Evolutionary conservation across 805 yeast genomes (phyloP), one percentile per base, ranked within the genome.

Genomic region (Yamadazyma phyllophila): DNA sequence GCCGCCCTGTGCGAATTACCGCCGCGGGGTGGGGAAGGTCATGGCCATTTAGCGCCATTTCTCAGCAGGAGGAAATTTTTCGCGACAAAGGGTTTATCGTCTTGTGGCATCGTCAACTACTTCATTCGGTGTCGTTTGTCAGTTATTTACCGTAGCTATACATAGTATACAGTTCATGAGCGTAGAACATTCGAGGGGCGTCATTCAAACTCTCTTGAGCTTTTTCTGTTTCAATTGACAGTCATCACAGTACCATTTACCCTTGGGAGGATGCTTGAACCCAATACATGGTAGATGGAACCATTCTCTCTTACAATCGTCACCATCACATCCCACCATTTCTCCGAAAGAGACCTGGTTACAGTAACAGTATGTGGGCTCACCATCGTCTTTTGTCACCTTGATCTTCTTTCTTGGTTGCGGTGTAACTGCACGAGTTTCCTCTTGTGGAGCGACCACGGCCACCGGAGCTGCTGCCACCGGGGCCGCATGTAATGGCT

Each of bases 291-390:
- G 95, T 54, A 92, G 71, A 70, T 91, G 98, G 68, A 91, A 91
- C 98, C 98, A 91, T 64, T 91, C 98, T 44, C 89, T 74, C 61
- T 83, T 83, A 70, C 98, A 92, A 47, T 83, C 81, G 30, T 88
- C 91, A 10, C 97, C 97, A 60, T 94, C 99, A 68, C 99, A 94
- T 2, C 96, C 99, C 49, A 94, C 97, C 99, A 94, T 94, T 60
- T 94, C 98, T 14, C 99, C 99, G 61, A 87, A 94, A 4, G 97
- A 92, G 0, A 91, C 96, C 62, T 91, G 97, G 62, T 90, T 88
- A 69, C 99, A 94, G 69, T 92, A 91, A 65, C 99, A 94, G 63
- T 92, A 92, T 2, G 90, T 80, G 0, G 96, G 96, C 58, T 91
- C 97, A 44, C 46, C 50, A 29, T 57, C 62, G 33, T 55, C 62